Base-by-base conservation (phyloP, 495 filamentous ascomycete species). In the Annulohypoxylon stygium region DNA sequence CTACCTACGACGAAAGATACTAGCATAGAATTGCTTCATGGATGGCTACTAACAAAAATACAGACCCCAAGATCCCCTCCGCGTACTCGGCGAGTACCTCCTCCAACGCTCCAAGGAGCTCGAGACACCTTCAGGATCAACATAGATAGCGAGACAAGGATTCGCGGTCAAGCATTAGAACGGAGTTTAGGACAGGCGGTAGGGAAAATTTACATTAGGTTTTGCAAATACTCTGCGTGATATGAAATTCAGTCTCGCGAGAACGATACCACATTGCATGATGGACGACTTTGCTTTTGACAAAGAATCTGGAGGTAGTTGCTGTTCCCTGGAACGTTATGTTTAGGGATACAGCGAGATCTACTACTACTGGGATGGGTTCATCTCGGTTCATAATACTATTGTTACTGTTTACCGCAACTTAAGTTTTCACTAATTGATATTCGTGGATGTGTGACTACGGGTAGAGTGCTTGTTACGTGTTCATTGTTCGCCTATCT, bases 71-170 rank as follows among this genome's bases (percentile, higher is more conserved):
- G 93, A 97, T 78, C 96, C 96, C 30, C 82, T 99, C 57, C 89
- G 91, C 34, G 92, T 90, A 37, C 83, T 99, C 6, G 93, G 93
- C 1, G 95, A 98, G 79, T 98, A 89, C 81, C 81, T 99, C 25
- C 82, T 97, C 57, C 90, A 94, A 80, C 90, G 89, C 61, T 95
- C 93, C 70, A 91, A 85, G 73, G 94, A 98, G 78, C 61, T 92
- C 45, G 91, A 93, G 78, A 82, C 78, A 36, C 70, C 69, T 41
- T 83, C 78, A 23, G 69, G 68, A 26, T 51, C 69, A 48, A 9
- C 30, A 41, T 57, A n/a, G 55, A 34, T 11, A 43, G 43, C 14
- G 20, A 4, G 26, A n/a, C 8, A 4, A 57, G 41, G 3, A 20
- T 5, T 33, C 30, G 0, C 20, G 6, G 33, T 14, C n/a, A 54